Conservation (phyloP, 2,329 filamentous ascomycete species). For the Pseudogymnoascus sp. region DNA sequence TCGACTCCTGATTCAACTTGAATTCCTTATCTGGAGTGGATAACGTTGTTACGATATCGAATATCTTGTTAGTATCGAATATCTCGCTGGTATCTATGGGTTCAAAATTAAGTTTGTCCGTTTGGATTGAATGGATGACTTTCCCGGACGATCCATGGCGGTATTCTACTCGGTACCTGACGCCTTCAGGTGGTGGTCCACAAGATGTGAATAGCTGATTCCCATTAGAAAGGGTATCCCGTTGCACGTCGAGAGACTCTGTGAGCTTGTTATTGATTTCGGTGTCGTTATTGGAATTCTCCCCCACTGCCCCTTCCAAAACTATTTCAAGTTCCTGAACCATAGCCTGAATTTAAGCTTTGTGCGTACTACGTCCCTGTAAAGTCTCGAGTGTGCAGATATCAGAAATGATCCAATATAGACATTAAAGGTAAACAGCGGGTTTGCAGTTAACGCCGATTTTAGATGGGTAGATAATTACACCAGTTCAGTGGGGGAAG, state of each 20-base stretch:
- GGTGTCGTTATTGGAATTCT: not conserved
- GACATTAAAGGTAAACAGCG: not conserved
- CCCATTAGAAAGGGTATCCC: not conserved
- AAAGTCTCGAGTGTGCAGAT: not conserved
- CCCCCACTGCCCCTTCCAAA: not conserved
- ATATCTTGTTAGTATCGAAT: not conserved
- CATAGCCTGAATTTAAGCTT: not conserved
- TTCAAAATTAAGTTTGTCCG: not conserved
- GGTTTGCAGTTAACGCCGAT: not conserved
- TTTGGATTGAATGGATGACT: not conserved
- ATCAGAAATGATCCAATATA: not conserved
- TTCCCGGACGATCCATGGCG: not conserved
- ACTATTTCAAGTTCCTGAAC: not conserved
- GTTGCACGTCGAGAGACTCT: not conserved
- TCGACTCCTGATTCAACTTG: not conserved
- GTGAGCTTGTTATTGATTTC: not conserved
- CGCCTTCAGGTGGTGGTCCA: not conserved
- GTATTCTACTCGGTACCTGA: not conserved
- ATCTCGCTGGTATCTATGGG: not conserved
- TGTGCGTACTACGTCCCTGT: not conserved
- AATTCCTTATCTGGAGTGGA: not conserved
- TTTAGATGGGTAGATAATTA: not conserved
- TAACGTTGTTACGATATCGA: not conserved
- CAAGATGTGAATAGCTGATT: not conserved
- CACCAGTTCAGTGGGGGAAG: not conserved